A percentile compares a stretch with the other conserved stretches of the same genome.
Evolutionary conservation across 208 protist species (phyloP).

Genomic region (Leishmania amazonensis): DNA sequence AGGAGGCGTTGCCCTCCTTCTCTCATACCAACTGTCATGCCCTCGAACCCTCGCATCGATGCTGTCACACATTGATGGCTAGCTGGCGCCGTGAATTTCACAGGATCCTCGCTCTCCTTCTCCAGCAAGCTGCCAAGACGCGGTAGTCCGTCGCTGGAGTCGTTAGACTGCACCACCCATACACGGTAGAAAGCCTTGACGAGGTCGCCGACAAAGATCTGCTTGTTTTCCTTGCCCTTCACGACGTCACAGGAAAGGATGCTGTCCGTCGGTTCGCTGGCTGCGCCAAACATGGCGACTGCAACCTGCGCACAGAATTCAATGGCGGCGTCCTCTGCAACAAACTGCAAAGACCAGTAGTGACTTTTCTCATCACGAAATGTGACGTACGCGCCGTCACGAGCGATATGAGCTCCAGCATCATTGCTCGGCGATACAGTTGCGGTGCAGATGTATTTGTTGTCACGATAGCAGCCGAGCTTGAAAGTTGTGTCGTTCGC

Average conservation of each 20-base stretch:
- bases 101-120: conserved; percentile 45
- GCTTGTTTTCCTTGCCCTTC: conserved; percentile 42
- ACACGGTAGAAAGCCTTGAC: conserved; percentile 56
- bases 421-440: conserved; percentile 72
- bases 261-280: conserved; percentile 57
- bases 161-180: conserved; percentile 64
- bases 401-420: conserved; percentile 52
- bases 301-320: conserved; percentile 62
- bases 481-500: conserved; percentile 51
- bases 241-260: conserved; percentile 60
- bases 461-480: conserved; percentile 76
- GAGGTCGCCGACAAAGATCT: conserved; percentile 58
- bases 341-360: conserved; percentile 71
- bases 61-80: conserved; percentile 63
- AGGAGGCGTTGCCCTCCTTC: conserved; percentile 60
- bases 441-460: conserved; percentile 73
- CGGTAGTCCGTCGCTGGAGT: conserved; percentile 31
- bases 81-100: conserved; percentile 48
- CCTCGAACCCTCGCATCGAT: conserved; percentile 82
- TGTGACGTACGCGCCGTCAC: conserved; percentile 60
- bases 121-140: conserved; percentile 72
- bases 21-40: conserved; percentile 71
- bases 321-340: conserved; percentile 39
- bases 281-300: conserved; percentile 73
- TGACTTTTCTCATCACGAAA: conserved; percentile 74